Base-by-base conservation (phyloP, 1,139 yeast genomes). In the Zygoascus sp. region DNA sequence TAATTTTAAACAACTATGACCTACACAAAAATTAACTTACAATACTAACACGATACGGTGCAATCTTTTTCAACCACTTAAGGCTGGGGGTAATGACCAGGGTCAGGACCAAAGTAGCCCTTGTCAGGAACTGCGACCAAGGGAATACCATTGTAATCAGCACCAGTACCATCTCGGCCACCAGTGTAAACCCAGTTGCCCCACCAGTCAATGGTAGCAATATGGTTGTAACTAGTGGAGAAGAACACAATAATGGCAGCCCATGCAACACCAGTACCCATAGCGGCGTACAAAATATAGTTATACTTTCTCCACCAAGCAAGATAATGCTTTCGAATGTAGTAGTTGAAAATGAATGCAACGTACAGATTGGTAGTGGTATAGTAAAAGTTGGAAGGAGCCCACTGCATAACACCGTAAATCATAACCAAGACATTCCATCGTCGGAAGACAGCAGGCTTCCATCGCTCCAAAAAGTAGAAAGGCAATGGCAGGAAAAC, bases 341-440 rank as follows among this genome's bases (percentile, higher is more conserved):
- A 66, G 59, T 70, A 71, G 79, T 78, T 79, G 65, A 80, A 80
- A 28, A 68, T 53, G 52, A 66, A 72, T 13, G 79, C 72, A 28
- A 75, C 59, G 54, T 78, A 76, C 44, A 80, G 60, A 19, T 81
- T 81, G 22, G 77, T 75, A 4, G 60, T 50, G 52, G 66, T 69
- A 64, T 77, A 80, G 64, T 72, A 68, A 46, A 80, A 58, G 59
- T 78, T 78, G 47, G 46, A 46, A n/a, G 85, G 84, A 21, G 73
- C 54, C 77, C 77, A 44, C 64, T 62, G 22, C 65, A 68, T 59
- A 72, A 75, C 37, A 66, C 66, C 57, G 62, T 61, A 34, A 76
- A 80, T 38, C 70, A 70, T 51, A 73, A 79, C 80, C 78, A 79
- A 53, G 68, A 71, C 53, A 74, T 76, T 39, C 76, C 44, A 44